Percentiles rank a stretch among this genome's conserved stretches.
These are phyloP conservation scores for Entomortierella lignicola DNA, from an alignment of 192 early-diverging fungal genomes.

Conservation along the genomic window DNA sequence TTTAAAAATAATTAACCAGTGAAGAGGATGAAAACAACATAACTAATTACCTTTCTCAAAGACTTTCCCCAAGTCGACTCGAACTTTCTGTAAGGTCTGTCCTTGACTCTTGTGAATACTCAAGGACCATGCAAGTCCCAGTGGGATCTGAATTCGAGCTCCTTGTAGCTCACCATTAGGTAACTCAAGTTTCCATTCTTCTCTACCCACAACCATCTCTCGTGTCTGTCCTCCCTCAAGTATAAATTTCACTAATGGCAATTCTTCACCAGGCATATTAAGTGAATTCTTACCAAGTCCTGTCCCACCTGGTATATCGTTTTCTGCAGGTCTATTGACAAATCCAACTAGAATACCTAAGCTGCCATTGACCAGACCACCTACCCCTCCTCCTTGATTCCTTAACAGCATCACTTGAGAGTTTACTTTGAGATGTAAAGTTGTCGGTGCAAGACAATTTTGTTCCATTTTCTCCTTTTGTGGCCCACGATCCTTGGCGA, in stretches of 20 bases:
- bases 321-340: conserved; percentile 25
- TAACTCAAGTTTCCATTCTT: conserved; percentile 66
- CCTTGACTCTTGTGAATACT: conserved; percentile 92
- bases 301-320: conserved; percentile 13
- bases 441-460: conserved; percentile 68
- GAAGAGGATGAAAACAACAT: too few relatives aligned
- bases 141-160: conserved; percentile 67
- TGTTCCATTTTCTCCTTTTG: conserved; percentile 55
- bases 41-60: conserved; percentile 83
- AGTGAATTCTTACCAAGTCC: conserved; percentile 17
- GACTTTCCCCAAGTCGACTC: conserved; percentile 78
- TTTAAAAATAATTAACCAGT: too few relatives aligned
- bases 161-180: conserved; percentile 45
- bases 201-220: conserved; percentile 64
- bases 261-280: conserved; percentile 25
- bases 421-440: conserved; percentile 73
- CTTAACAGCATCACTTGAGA: conserved; percentile 90
- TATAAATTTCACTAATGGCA: conserved; percentile 56
- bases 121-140: conserved; percentile 88
- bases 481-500: conserved; percentile 57
- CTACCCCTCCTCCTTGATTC: conserved; percentile 62
- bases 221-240: conserved; percentile 40
- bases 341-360: conserved; percentile 65
- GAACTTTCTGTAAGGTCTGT: conserved; percentile 81
- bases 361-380: conserved; percentile 79